These are phyloP conservation scores for Tephrocybe sp. DNA, from an alignment of 768 basidiomycete species.

Conservation along the genomic window DNA sequence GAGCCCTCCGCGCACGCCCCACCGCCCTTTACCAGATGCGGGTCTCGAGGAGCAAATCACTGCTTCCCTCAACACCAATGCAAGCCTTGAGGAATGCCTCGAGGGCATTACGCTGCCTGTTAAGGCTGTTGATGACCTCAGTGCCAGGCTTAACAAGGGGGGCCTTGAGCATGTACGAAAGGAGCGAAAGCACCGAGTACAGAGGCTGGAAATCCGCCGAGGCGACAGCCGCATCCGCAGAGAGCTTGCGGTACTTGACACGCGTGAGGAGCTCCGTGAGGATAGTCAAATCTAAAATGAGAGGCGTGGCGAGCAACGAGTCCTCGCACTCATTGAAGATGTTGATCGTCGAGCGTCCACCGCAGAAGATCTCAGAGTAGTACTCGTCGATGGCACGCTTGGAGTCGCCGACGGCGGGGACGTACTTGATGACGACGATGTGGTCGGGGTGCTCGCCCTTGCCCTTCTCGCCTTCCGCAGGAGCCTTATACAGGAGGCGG, in stretches of 20 bases:
- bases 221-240: constrained; percentile 21
- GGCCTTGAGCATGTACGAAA: constrained; percentile 97
- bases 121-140: constrained; percentile 93
- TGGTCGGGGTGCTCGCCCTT: constrained; percentile 99
- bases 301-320: constrained; percentile 91
- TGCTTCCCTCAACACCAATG: constrained; percentile 78
- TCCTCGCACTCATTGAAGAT: constrained; percentile 99
- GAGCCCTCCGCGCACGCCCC: constrained; percentile 2
- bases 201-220: constrained; percentile 73
- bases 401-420: constrained; percentile 94
- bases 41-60: constrained; percentile 83
- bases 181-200: constrained; percentile 88
- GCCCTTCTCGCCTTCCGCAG: constrained; percentile 51
- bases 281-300: constrained; percentile 93
- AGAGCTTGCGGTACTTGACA: constrained; percentile 75
- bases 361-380: constrained; percentile 97
- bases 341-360: constrained; percentile 90
- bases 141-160: constrained; percentile 95
- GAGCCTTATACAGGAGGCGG: constrained; percentile 84
- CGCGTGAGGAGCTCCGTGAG: constrained; percentile 93
- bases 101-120: constrained; percentile 92
- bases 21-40: constrained; percentile 72
- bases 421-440: constrained; percentile 95
- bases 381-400: constrained; percentile 99
- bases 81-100: constrained; percentile 95